Percentiles rank a stretch among this genome's conserved stretches.
phyloP scores from a whole-genome alignment of 495 filamentous ascomycete genomes.

The Astrothelium macrocarpum region DNA sequence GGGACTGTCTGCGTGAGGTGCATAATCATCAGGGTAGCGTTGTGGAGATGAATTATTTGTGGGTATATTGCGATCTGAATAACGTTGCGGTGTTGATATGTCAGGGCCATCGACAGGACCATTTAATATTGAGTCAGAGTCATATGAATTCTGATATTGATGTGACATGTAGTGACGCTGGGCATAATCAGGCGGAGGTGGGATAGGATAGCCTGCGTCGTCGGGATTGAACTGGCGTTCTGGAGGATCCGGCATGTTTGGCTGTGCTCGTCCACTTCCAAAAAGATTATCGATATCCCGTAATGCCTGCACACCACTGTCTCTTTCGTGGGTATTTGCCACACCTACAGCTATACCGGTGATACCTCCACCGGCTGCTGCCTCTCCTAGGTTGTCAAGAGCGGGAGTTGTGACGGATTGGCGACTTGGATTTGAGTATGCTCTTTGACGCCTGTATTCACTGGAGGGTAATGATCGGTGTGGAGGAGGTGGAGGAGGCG shows the following conservation, averaged over 20 bases:
- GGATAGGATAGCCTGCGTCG: conserved; percentile 1
- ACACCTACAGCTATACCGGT: conserved; percentile 65
- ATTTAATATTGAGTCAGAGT: conserved; percentile 4
- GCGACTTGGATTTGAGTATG: conserved; percentile 8
- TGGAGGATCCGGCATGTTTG: conserved; percentile 21
- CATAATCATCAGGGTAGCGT: conserved; percentile 16
- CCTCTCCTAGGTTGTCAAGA: conserved; percentile 62
- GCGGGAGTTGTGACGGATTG: conserved; percentile 58
- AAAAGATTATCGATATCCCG: conserved; percentile 38
- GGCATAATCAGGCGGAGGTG: background rate
- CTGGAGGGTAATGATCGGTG: background rate
- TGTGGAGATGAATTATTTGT: conserved; percentile 20
- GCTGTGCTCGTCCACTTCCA: conserved; percentile 22
- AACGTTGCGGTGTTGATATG: background rate
- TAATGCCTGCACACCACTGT: conserved; percentile 63
- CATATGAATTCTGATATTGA: conserved; percentile 9
- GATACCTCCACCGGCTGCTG: conserved; percentile 60
- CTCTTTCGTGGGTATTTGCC: conserved; percentile 59
- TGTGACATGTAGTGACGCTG: background rate
- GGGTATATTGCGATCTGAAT: background rate
- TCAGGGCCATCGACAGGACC: background rate
- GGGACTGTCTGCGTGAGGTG: conserved; percentile 23
- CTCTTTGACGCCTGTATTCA: background rate
- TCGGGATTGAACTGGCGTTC: conserved; percentile 27
- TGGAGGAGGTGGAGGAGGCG: conserved; percentile 11